A percentile compares a stretch with the other conserved stretches of the same genome.
phyloP scores from a whole-genome alignment of 2,329 filamentous ascomycete species.

The Cladosporium velox region DNA sequence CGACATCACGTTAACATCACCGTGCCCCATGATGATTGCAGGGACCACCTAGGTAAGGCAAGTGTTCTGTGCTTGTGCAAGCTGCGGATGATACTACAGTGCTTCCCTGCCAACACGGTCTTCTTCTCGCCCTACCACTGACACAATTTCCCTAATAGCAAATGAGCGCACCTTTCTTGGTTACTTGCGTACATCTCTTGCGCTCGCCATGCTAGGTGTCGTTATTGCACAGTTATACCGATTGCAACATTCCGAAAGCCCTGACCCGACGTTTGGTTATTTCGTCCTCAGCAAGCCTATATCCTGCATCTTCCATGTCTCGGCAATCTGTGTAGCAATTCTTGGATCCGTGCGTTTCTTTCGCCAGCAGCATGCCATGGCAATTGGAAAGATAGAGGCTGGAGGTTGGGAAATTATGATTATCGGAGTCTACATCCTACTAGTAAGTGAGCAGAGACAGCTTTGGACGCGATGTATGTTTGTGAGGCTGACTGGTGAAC shows the following conservation, averaged over 20 bases:
- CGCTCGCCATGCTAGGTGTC: constrained; percentile 68
- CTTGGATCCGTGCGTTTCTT: constrained; percentile 63
- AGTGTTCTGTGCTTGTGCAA: constrained; percentile 14
- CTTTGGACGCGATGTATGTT: neutral
- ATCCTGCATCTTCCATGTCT: constrained; percentile 49
- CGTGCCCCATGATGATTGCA: constrained; percentile 52
- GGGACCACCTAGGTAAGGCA: constrained; percentile 59
- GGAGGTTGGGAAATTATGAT: constrained; percentile 61
- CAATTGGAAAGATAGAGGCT: constrained; percentile 57
- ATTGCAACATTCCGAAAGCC: constrained; percentile 53
- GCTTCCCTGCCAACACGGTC: neutral
- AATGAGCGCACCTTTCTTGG: constrained; percentile 74
- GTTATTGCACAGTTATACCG: constrained; percentile 68
- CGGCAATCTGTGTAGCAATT: constrained; percentile 52
- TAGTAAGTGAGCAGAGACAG: constrained; percentile 47
- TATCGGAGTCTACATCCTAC: constrained; percentile 49
- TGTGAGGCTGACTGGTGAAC: neutral
- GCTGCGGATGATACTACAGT: neutral
- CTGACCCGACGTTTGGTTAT: constrained; percentile 57
- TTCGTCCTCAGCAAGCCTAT: constrained; percentile 63
- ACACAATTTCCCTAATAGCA: constrained; percentile 50
- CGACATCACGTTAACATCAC: constrained; percentile 51
- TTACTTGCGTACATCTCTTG: constrained; percentile 70
- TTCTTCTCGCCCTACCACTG: neutral
- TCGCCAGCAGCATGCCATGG: constrained; percentile 61